Evolutionary conservation across 352 stramenopile species (phyloP), one percentile per base, ranked within the genome.

Genomic region (Globisporangium recalcitrans): DNA sequence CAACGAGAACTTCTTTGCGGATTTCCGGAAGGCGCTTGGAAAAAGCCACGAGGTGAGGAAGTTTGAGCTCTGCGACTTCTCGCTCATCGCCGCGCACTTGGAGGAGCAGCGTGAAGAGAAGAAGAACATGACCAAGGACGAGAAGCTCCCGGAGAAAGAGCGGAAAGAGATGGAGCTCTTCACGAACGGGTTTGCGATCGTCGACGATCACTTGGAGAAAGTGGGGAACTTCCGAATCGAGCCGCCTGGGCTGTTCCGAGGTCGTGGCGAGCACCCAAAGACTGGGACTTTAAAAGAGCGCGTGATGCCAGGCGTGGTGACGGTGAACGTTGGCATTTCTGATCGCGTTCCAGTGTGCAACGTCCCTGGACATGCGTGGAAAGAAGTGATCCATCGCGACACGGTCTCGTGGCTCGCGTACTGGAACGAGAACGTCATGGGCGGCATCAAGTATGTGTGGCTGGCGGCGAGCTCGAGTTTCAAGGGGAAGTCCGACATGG

Each of bases 371-470:
- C 97, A 99, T 63, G 87, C 92, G 21, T 99, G 97, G 97, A 96
- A 97, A 52, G 87, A 96, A 60, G 80, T 99, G 54, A 95, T 98
- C 56, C 97, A 99, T 66, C 93, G 86, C 38, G 84, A 94, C 67
- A 90, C 84, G 4, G 85, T 94, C 29, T 95, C 91, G 38, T 97
- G 90, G 91, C 75, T 98, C 11, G 93, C 91, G 31, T 97, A 92
- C 67, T 98, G 95, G 96, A 99, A 98, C 62, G 97, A 99, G 70
- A 99, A 99, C 68, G 97, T 99, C 51, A 98, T 98, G 82, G 86
- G 85, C 48, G 90, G 95, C 56, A 98, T 95, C 67, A 99, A 99
- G 75, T 99, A 99, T 81, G 98, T 99, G 61, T 98, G 98, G 73
- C 88, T 99, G 32, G 95, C 97, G 0, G 97, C 97, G 40, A 97